Percentiles rank a stretch among this genome's conserved stretches.
Evolutionary conservation across 2,329 filamentous ascomycete species (phyloP).

Genomic region (Didymosphaeria variabile): DNA sequence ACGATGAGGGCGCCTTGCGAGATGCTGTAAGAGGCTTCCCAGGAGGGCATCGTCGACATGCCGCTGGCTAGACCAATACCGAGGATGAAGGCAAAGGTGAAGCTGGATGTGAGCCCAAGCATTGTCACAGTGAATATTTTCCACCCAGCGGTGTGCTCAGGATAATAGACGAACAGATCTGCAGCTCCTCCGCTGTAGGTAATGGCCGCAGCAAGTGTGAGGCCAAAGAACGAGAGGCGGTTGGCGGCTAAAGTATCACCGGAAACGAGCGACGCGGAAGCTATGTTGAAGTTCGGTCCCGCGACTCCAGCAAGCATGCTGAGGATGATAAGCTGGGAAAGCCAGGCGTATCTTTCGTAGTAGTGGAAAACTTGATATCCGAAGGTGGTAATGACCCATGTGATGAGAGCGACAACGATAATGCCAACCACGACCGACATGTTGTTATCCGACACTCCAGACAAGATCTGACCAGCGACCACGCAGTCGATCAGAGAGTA

Average conservation of each 20-base stretch:
- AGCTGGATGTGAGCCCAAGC: conserved; percentile 64
- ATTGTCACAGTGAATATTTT: conserved; percentile 67
- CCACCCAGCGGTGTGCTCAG: conserved; percentile 60
- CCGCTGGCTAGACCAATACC: conserved; percentile 71
- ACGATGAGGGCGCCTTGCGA: conserved; percentile 73
- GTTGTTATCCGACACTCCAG: conserved; percentile 67
- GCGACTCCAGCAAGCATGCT: conserved; percentile 70
- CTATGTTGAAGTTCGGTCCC: conserved; percentile 66
- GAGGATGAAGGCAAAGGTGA: conserved; percentile 68
- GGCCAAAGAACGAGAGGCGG: conserved; percentile 73
- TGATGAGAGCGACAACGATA: conserved; percentile 69
- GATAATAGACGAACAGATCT: conserved; percentile 75
- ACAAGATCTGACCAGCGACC: conserved; percentile 73
- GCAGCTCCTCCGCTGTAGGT: conserved; percentile 71
- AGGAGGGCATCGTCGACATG: conserved; percentile 61
- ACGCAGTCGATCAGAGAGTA: conserved; percentile 72
- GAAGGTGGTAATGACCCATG: conserved; percentile 71
- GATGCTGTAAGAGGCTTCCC: conserved; percentile 64
- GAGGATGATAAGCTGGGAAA: conserved; percentile 69
- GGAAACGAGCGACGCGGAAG: conserved; percentile 61
- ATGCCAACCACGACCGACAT: conserved; percentile 74
- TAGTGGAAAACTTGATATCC: conserved; percentile 73
- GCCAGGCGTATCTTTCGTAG: conserved; percentile 74
- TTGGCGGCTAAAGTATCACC: conserved; percentile 63
- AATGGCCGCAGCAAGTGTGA: conserved; percentile 71